Evolutionary conservation across 228 moss, liverwort and hornwort genomes (phyloP).

Genomic region (Sphagnum fallax): DNA sequence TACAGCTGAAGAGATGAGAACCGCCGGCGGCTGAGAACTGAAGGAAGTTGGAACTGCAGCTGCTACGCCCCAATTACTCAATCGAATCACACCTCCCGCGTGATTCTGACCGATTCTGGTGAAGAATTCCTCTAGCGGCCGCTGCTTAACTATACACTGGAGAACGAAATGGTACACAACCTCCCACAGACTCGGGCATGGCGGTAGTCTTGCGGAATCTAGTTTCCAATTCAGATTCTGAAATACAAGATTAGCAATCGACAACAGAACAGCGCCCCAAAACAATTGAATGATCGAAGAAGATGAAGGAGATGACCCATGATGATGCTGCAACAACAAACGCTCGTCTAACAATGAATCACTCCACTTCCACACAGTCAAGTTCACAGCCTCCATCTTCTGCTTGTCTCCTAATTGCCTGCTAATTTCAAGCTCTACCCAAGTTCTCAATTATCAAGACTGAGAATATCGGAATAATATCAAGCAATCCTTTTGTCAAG

Average conservation of each 20-base stretch:
- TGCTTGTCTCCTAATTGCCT: too few relatives aligned
- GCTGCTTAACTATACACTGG: constrained; percentile 11
- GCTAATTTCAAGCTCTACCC: too few relatives aligned
- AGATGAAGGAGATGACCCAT: background rate
- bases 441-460: too few relatives aligned
- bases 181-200: constrained; percentile 12
- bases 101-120: constrained; percentile 18
- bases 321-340: too few relatives aligned
- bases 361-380: too few relatives aligned
- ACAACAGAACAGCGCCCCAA: constrained; percentile 10
- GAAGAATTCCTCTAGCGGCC: constrained; percentile 16
- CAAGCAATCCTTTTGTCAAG: too few relatives aligned
- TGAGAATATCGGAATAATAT: too few relatives aligned
- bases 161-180: constrained; percentile 4
- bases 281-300: constrained; percentile 6
- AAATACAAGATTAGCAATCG: constrained; percentile 14
- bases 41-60: too few relatives aligned
- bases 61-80: background rate
- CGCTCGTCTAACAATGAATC: too few relatives aligned
- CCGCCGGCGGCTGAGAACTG: constrained; percentile 14
- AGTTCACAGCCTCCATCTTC: too few relatives aligned
- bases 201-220: constrained; percentile 5
- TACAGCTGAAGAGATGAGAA: constrained; percentile 30
- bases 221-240: background rate
- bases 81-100: constrained; percentile 21